Conservation (phyloP, 2,329 filamentous ascomycete genomes). For the Fusarium incarnatum region DNA sequence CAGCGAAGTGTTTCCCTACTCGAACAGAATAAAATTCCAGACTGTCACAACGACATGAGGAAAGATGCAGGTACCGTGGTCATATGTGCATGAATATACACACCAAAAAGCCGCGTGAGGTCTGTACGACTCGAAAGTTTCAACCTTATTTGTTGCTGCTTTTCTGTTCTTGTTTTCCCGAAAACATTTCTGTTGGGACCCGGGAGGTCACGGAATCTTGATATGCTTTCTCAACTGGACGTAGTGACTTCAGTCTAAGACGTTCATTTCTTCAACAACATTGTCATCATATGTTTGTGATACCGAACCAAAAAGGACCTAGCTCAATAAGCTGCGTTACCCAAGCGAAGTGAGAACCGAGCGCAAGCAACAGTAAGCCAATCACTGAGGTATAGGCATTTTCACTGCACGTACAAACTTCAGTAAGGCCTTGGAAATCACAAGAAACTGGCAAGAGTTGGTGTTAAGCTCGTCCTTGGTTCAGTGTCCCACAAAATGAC, state of each 20-base stretch:
- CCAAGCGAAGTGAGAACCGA: background rate
- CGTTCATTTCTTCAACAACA: background rate
- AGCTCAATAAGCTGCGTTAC: background rate
- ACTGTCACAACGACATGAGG: background rate
- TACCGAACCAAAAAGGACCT: background rate
- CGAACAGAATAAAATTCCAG: background rate
- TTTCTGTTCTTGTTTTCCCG: background rate
- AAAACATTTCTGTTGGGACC: background rate
- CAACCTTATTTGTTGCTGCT: background rate
- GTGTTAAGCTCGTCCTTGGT: background rate
- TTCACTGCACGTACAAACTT: too few species aligned
- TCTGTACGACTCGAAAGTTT: slow-evolving; percentile 1
- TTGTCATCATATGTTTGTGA: background rate
- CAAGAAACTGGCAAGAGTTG: background rate
- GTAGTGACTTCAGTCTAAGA: background rate
- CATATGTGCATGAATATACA: background rate
- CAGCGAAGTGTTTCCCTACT: background rate
- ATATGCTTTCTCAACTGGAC: background rate
- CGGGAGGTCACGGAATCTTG: background rate
- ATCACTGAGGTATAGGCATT: background rate
- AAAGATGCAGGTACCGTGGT: background rate
- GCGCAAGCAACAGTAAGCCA: background rate
- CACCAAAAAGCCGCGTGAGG: background rate
- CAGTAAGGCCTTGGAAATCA: background rate
- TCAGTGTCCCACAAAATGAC: background rate